phyloP scores from a whole-genome alignment of 106 monocot species.

The Dioscorea dumetorum region DNA sequence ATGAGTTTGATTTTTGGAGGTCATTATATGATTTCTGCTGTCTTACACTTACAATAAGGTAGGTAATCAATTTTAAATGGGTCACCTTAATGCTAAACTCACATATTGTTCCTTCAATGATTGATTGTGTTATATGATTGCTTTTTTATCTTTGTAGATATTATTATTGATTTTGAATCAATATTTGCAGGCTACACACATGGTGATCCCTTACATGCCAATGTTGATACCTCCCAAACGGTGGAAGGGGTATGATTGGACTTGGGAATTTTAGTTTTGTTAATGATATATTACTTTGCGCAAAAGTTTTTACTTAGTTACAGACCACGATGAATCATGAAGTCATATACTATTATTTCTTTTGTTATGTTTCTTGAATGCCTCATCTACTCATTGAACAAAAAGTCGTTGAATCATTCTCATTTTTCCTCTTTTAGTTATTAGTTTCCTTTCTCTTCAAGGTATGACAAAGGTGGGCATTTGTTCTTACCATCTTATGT shows the following conservation, averaged over 20 bases:
- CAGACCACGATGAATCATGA: too few relatives aligned
- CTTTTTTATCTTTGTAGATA: neutral
- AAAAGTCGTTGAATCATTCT: neutral
- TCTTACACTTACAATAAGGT: too few relatives aligned
- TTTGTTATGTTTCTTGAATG: neutral
- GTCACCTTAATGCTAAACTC: too few relatives aligned
- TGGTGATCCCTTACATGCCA: slow-evolving; percentile 87
- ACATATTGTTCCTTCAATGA: too few relatives aligned
- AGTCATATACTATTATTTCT: neutral
- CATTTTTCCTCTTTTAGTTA: slow-evolving; percentile 7
- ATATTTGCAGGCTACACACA: slow-evolving; percentile 70
- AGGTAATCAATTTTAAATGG: too few relatives aligned
- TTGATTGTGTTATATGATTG: neutral
- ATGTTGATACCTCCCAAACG: slow-evolving; percentile 80
- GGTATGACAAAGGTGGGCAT: slow-evolving; percentile 80
- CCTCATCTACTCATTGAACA: neutral
- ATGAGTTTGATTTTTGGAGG: too few relatives aligned
- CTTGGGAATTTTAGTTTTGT: neutral
- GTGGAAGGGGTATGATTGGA: slow-evolving; percentile 76
- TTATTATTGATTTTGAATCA: neutral
- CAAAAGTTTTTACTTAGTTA: too few relatives aligned
- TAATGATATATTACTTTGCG: neutral
- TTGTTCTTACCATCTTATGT: slow-evolving; percentile 78
- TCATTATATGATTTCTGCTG: too few relatives aligned
- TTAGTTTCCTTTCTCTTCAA: slow-evolving; percentile 19